Base-by-base conservation (phyloP, 164 flowering plant species). In the Paratinospora sagittata region DNA sequence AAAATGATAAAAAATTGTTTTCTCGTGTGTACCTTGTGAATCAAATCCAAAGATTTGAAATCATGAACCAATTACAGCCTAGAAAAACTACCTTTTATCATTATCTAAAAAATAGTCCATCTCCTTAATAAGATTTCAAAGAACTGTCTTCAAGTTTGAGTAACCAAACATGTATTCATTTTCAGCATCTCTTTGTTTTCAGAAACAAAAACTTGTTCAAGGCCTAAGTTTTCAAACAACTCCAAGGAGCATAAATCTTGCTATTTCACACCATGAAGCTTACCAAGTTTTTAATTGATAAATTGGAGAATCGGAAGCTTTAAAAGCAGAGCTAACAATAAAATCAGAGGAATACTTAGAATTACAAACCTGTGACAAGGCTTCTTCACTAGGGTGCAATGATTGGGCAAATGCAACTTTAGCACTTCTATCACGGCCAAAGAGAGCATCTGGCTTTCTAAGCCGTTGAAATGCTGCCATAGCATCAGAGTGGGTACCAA, bases 361-460 rank as follows among this genome's bases (percentile, higher is more conserved):
- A 61, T 64, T 57, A n/a, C 74, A 69, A 69, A 83, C 86, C 86
- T 81, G 81, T 61, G 75, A 79, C 13, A 76, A 36, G 62, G 77
- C 76, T 68, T 83, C 86, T 61, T 80, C 80, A 49, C 75, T 80
- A 9, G 84, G 78, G 64, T 79, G 78, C 70, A 80, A 73, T 5
- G 77, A 74, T 33, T 72, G 79, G 8, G 78, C 78, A 72, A 83
- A 79, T 16, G 84, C 78, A 62, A 81, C 81, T 66, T 76, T 78
- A 27, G 83, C 83, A 76, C 86, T 81, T 69, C 79, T 81, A 64
- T 78, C 80, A 71, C 71, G 37, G 63, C 86, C 86, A 71, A 83
- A 81, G 49, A 81, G 69, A 74, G 80, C 84, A 81, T 80, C 84
- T 43, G 83, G 79, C 76, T 81, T 80, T 61, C 74, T 78, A 55